Conservation (phyloP, 192 early-diverging fungal species). For the Funneliformis mosseae region DNA sequence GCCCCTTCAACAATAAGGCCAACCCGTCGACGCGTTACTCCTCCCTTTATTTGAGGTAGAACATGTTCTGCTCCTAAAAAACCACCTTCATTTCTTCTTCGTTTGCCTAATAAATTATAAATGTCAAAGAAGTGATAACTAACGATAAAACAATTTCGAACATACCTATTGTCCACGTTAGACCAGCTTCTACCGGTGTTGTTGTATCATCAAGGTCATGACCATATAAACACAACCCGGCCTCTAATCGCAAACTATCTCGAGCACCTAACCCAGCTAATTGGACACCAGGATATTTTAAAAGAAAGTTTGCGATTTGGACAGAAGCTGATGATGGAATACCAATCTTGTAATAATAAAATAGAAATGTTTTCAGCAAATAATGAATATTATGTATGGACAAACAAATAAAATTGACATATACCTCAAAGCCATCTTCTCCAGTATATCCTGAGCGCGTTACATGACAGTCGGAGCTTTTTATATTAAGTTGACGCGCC, state of each 20-base stretch:
- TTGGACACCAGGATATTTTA: conserved; percentile 76
- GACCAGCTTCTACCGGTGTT: conserved; percentile 89
- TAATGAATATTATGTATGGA: neutral
- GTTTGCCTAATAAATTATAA: conserved; percentile 61
- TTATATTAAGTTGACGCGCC: conserved; percentile 68
- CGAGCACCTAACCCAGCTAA: conserved; percentile 94
- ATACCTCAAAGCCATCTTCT: conserved; percentile 97
- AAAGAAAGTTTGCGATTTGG: conserved; percentile 65
- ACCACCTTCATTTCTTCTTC: conserved; percentile 84
- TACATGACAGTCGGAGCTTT: conserved; percentile 81
- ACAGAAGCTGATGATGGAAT: conserved; percentile 75
- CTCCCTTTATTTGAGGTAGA: conserved; percentile 83
- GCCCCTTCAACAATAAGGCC: conserved; percentile 92
- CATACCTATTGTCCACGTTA: conserved; percentile 93
- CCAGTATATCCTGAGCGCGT: conserved; percentile 98
- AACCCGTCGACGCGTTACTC: conserved; percentile 77
- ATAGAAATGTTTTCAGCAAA: neutral
- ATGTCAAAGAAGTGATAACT: neutral
- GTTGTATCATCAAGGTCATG: conserved; percentile 91
- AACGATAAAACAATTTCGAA: neutral
- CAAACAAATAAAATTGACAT: conserved; percentile 18
- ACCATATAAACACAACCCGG: conserved; percentile 96
- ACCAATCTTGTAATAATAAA: conserved; percentile 65
- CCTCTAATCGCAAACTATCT: conserved; percentile 94
- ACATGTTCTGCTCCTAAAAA: conserved; percentile 90